Base-by-base conservation (phyloP, 1,139 yeast genomes). In the Nadsonia starkeyi-henricii region DNA sequence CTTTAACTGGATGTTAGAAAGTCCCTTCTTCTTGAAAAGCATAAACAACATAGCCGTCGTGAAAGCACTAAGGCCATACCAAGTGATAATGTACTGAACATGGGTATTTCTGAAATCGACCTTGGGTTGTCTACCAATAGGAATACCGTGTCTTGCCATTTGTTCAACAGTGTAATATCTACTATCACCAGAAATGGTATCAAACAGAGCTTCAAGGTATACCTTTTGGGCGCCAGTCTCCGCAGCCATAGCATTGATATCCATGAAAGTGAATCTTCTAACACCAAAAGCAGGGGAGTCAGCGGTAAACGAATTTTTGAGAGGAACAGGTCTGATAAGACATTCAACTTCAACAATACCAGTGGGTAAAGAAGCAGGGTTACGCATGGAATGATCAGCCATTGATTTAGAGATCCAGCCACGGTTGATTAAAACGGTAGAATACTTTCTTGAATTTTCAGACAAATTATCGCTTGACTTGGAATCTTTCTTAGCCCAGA, bases 331-430 rank as follows among this genome's bases (percentile, higher is more conserved):
- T 57, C 95, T 74, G 53, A 89, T 75, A 55, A 86, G 67, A 49
- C 94, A 88, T 53, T 75, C 79, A 41, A 89, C 69, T 47, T 79
- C 80, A 45, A 85, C 83, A 51, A 78, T 82, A 9, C 89, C 94
- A 53, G 72, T 67, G 1, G 95, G 95, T 51, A 81, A 60, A 1
- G 93, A 79, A 77, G 89, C 45, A 71, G 72, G 61, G 75, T 72
- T 58, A 57, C 98, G 74, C 5, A 71, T 66, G 12, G 70, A 66
- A 33, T 93, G 95, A 26, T 78, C 70, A 4, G 83, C 81, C 55
- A 77, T 78, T 18, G 79, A 82, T 56, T 83, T 86, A 36, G 78
- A 70, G 45, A 91, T 79, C 95, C 97, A 91, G 7, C 99, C 99
- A 56, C 99, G 75, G 63, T 86, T 94, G 36, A 91, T 75, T 50